phyloP scores from a whole-genome alignment of 1,284 basidiomycete genomes.

The Pterula multifida region DNA sequence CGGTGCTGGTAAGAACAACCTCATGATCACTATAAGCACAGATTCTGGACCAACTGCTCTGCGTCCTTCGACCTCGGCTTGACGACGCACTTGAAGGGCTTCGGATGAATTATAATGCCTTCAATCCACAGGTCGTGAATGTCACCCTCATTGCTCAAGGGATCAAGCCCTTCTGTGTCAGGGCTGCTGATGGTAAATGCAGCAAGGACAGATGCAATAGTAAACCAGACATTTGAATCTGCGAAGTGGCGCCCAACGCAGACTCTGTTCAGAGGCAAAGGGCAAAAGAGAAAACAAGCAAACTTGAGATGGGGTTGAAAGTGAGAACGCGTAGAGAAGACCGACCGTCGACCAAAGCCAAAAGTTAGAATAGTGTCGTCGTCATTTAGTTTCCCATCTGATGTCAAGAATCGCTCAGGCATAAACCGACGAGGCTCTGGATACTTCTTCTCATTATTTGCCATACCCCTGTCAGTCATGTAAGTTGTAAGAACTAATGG shows the following conservation, averaged over 20 bases:
- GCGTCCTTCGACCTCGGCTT: slow-evolving; percentile 16
- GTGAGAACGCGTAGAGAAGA: neutral
- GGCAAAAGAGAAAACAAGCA: too few species aligned
- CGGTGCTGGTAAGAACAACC: too few species aligned
- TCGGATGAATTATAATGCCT: too few species aligned
- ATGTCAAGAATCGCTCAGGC: slow-evolving; percentile 17
- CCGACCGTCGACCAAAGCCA: slow-evolving; percentile 22
- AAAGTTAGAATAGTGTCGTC: slow-evolving; percentile 17
- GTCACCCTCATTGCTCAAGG: too few species aligned
- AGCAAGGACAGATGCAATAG: slow-evolving; percentile 23
- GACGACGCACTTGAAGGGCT: slow-evolving; percentile 19
- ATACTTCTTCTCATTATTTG: slow-evolving; percentile 16
- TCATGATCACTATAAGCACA: too few species aligned
- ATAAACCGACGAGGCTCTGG: slow-evolving; percentile 17
- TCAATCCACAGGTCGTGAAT: too few species aligned
- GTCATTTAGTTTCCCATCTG: slow-evolving; percentile 17
- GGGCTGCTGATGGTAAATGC: slow-evolving; percentile 23
- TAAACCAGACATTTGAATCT: slow-evolving; percentile 22
- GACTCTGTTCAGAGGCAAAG: neutral
- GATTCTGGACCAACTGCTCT: slow-evolving; percentile 13
- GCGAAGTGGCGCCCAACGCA: slow-evolving; percentile 24
- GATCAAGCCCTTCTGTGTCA: slow-evolving; percentile 13
- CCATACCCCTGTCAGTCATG: slow-evolving; percentile 24
- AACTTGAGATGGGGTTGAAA: neutral
- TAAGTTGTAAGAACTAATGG: neutral